Evolutionary conservation across 495 filamentous ascomycete species (phyloP).

Genomic region (Hyphodiscus hymeniophilus): DNA sequence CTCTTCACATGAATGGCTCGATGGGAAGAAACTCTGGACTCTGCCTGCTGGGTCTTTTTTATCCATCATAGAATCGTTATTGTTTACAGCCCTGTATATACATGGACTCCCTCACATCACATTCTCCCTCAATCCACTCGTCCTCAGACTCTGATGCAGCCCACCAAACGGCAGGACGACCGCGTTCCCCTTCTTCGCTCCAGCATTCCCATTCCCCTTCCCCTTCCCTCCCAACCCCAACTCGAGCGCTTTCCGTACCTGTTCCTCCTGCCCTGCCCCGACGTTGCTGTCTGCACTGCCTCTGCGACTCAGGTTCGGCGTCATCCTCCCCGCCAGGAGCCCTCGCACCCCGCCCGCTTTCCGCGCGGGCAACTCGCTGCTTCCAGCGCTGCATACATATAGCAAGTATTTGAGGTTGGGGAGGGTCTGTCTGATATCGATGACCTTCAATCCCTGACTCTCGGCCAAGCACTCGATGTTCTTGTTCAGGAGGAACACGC

Average conservation of each 20-base stretch:
- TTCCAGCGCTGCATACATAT: conserved; percentile 73
- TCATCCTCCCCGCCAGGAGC: conserved; percentile 38
- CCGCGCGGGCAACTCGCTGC: conserved; percentile 65
- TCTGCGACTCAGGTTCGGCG: conserved; percentile 32
- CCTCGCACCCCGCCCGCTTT: conserved; percentile 72
- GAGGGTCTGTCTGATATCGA: conserved; percentile 85
- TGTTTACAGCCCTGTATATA: too few species aligned
- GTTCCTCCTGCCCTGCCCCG: conserved; percentile 28
- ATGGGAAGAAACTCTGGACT: too few species aligned
- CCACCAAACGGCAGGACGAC: conserved; percentile 7
- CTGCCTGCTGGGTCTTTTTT: too few species aligned
- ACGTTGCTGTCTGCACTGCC: conserved; percentile 40
- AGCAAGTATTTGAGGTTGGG: conserved; percentile 92
- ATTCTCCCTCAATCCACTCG: conserved; percentile 22
- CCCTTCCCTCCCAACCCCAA: conserved; percentile 1
- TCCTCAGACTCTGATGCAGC: conserved; percentile 14
- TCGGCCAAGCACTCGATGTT: conserved; percentile 80
- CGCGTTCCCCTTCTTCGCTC: neutral
- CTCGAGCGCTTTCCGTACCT: conserved; percentile 29
- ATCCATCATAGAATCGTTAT: too few species aligned
- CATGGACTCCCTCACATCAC: conserved; percentile 3
- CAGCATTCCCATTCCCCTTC: neutral
- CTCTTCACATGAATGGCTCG: too few species aligned
- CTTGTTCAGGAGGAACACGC: conserved; percentile 88
- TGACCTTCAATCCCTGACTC: conserved; percentile 60